phyloP scores from a whole-genome alignment of 208 protist species.

The Polymyxa betae region DNA sequence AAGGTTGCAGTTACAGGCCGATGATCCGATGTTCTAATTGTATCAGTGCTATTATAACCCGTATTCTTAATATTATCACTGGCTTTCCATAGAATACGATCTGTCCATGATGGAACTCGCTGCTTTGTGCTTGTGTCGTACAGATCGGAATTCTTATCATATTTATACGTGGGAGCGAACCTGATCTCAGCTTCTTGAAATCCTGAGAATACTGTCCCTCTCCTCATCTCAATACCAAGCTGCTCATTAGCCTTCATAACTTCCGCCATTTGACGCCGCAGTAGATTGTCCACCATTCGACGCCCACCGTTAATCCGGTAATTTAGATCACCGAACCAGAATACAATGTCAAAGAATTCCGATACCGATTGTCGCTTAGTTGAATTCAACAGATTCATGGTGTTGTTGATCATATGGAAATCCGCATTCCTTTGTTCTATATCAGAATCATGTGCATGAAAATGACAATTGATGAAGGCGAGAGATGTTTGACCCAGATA shows the following conservation, averaged over 20 bases:
- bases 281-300: slow-evolving; percentile 61
- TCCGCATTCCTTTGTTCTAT: slow-evolving; percentile 66
- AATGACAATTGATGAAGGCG: slow-evolving; percentile 61
- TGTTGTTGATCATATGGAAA: slow-evolving; percentile 58
- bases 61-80: background rate
- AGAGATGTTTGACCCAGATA: slow-evolving; percentile 50
- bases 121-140: slow-evolving; percentile 62
- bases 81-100: slow-evolving; percentile 61
- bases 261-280: background rate
- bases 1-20: slow-evolving; percentile 56
- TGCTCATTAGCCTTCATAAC: slow-evolving; percentile 67
- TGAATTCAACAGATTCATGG: slow-evolving; percentile 42
- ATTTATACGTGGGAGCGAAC: slow-evolving; percentile 70
- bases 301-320: slow-evolving; percentile 65
- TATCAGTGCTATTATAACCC: slow-evolving; percentile 8
- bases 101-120: slow-evolving; percentile 65
- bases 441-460: slow-evolving; percentile 57
- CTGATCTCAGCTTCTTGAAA: slow-evolving; percentile 64
- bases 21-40: slow-evolving; percentile 57
- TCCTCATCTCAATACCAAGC: slow-evolving; percentile 45
- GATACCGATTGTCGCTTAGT: background rate
- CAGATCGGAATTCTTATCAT: slow-evolving; percentile 60
- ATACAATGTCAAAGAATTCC: slow-evolving; percentile 54
- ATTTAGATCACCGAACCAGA: slow-evolving; percentile 70
- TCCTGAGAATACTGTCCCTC: slow-evolving; percentile 41